Evolutionary conservation across 768 basidiomycete species (phyloP).

Genomic region (Tulasnella sp.): DNA sequence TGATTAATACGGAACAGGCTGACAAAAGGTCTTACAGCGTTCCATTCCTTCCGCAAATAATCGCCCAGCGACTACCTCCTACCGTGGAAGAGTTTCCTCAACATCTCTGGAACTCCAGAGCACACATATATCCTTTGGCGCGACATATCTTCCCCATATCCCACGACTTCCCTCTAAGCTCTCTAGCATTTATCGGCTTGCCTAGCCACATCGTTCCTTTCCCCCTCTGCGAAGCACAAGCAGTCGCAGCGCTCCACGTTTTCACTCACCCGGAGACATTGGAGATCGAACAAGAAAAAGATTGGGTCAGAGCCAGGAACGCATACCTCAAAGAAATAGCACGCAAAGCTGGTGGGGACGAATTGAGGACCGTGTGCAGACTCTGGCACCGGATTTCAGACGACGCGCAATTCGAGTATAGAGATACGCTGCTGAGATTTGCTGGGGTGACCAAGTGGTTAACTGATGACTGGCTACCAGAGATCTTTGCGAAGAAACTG

Average conservation of each 20-base stretch:
- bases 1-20: not conserved
- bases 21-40: not conserved
- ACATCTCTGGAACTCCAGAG: slow-evolving; percentile 55
- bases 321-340: slow-evolving; percentile 22
- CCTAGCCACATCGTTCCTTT: slow-evolving; percentile 56
- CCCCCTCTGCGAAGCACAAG: slow-evolving; percentile 72
- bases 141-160: slow-evolving; percentile 60
- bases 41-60: slow-evolving; percentile 7
- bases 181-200: slow-evolving; percentile 61
- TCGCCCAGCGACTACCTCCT: not conserved
- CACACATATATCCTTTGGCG: slow-evolving; percentile 62
- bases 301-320: slow-evolving; percentile 44
- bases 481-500: slow-evolving; percentile 44
- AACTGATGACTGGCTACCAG: slow-evolving; percentile 45
- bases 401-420: slow-evolving; percentile 57
- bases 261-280: slow-evolving; percentile 45
- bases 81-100: slow-evolving; percentile 32
- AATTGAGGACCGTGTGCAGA: slow-evolving; percentile 39
- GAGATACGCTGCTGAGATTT: slow-evolving; percentile 50
- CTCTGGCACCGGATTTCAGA: slow-evolving; percentile 48
- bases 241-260: slow-evolving; percentile 49
- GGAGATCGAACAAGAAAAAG: slow-evolving; percentile 42
- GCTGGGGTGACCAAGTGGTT: slow-evolving; percentile 37
- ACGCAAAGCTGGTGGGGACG: slow-evolving; percentile 27
- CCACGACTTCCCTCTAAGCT: slow-evolving; percentile 37